phyloP scores from a whole-genome alignment of 2,329 filamentous ascomycete genomes.

The Berkeleyomyces basicola region DNA sequence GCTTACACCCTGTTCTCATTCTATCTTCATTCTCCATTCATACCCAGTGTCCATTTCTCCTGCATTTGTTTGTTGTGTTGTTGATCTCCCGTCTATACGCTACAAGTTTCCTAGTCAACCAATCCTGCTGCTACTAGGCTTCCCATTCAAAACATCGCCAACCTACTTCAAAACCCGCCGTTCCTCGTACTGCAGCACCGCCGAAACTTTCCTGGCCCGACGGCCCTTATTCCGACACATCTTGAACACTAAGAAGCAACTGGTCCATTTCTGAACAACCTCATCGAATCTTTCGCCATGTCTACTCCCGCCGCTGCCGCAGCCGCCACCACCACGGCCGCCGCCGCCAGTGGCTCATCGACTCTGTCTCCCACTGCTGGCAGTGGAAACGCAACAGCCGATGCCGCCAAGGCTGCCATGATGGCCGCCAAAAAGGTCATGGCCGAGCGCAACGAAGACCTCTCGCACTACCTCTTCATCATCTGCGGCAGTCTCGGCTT shows the following conservation, averaged over 20 bases:
- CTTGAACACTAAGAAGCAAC: not conserved
- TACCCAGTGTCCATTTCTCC: not conserved
- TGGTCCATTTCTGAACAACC: not conserved
- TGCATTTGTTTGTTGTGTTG: not conserved
- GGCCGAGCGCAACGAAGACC: constrained; percentile 31
- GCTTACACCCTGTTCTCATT: not conserved
- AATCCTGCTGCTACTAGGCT: no score
- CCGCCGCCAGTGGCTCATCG: constrained; percentile 2
- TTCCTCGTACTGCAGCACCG: no score
- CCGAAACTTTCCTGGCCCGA: no score
- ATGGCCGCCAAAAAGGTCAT: constrained; percentile 19
- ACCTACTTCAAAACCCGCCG: no score
- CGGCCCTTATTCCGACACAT: no score
- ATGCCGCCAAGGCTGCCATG: constrained; percentile 3
- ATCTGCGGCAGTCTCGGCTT: constrained; percentile 47
- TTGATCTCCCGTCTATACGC: not conserved
- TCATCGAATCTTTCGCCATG: constrained; percentile 2
- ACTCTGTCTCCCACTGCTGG: constrained; percentile 9
- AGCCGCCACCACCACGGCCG: not conserved
- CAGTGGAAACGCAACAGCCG: constrained; percentile 12
- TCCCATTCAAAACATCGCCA: no score
- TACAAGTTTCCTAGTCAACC: no score
- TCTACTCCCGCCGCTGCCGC: constrained; percentile 1
- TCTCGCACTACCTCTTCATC: constrained; percentile 44
- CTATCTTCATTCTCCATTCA: not conserved